Base-by-base conservation (phyloP, 768 basidiomycete genomes). In the Suillus subalutaceus region DNA sequence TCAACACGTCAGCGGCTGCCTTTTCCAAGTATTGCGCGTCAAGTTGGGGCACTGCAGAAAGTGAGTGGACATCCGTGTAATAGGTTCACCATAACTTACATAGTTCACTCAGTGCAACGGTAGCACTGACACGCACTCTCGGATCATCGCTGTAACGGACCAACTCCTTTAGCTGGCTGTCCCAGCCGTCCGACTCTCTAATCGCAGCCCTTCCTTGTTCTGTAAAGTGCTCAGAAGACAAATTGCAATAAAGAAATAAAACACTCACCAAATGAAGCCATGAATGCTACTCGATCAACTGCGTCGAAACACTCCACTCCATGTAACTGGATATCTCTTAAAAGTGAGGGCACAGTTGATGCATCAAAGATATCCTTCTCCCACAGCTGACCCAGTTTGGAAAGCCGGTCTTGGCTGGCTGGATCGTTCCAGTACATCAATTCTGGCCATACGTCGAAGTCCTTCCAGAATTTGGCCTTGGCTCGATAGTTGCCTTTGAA, bases 391-490 rank as follows among this genome's bases (percentile, higher is more conserved):
- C 64, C 66, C 12, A 67, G 38, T 57, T 67, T 43, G 3, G 66
- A 55, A 23, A 67, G 64, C 6, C 65, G 65, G 13, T 61, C 26
- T 10, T 67, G 66, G 40, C 66, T 67, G 30, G n/a, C 48, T 32
- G 64, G 64, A 37, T 67, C 66, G 20, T 67, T 67, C 66, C 66
- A 67, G 65, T 67, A 67, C 64, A 67, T 32, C 35, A 65, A 40
- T n/a, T 58, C 63, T 26, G 66, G 66, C 66, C 66, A 67, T 10
- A 53, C 63, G 2, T 65, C 55, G 18, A 62, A 58, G n/a, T 65
- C 62, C 43, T 46, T 46, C 62, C 62, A 66, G 37, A 68, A 68
- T 18, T 62, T 50, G 13, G 67, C 67, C 57, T 62, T 61, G 18
- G 67, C 65, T 26, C 37, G 44, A 20, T 68, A 68, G 30, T 35